Base-by-base conservation (phyloP, 257 asterid genomes). In the Cynanchum wilfordii region DNA sequence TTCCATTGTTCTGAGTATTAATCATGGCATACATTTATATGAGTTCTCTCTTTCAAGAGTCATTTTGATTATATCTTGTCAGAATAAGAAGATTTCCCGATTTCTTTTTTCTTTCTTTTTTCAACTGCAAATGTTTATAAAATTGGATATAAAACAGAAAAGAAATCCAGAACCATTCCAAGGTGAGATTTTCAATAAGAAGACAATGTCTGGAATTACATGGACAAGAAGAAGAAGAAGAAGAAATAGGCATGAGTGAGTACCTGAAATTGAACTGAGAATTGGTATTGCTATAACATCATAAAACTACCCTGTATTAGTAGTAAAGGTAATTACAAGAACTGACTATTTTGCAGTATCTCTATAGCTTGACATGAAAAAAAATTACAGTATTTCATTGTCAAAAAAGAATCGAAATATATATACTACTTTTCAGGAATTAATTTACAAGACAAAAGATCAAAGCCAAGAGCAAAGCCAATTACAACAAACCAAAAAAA, bases 371-470 rank as follows among this genome's bases (percentile, higher is more conserved):
- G 67, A 30, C 45, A 30, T 62, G 24, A 62, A 2, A 62, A 62
- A 62, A 62, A 64, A 64, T 64, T 64, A 64, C 69, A 64, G n/a
- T 64, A 64, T 64, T 64, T 64, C 15, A 19, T 36, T 19, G 40
- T 30, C 13, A 11, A 64, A 68, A 68, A 68, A 22, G 57, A 68
- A 44, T 67, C 25, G 71, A 67, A 67, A 67, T 67, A 64, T 64
- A 64, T 19, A 64, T 19, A 64, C 69, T 64, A 85, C 90, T 82
- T 75, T 70, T 82, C 80, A 51, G 55, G 82, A 78, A 51, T 75
- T 78, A 79, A 87, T 89, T 84, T 89, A 88, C 90, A 89, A 78
- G 66, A 54, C 66, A 70, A 77, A 42, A 75, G 73, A 76, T 3
- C 75, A 68, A 72, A 75, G 70, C 76, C 47, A 7, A 75, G 73